A percentile compares a stretch with the other conserved stretches of the same genome.
phyloP scores from a whole-genome alignment of 805 yeast species.

The Candida sanyiensis region DNA sequence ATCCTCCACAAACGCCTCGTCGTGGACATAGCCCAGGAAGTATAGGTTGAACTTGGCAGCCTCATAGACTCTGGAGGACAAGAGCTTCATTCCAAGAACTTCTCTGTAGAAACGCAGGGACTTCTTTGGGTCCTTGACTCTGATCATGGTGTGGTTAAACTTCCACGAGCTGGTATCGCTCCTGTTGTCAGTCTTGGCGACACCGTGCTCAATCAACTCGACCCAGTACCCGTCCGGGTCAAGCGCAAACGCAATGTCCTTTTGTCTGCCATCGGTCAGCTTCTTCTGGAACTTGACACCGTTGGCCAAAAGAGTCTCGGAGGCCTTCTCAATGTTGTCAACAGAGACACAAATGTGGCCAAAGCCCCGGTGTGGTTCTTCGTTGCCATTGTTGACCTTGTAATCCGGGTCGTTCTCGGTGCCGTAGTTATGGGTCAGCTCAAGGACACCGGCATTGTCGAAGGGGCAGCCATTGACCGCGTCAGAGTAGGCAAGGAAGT shows the following conservation, averaged over 20 bases:
- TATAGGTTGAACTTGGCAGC: slow-evolving; percentile 79
- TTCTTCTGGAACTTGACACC: slow-evolving; percentile 79
- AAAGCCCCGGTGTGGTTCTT: slow-evolving; percentile 80
- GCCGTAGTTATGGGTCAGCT: slow-evolving; percentile 78
- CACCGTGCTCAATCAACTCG: slow-evolving; percentile 66
- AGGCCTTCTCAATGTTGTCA: slow-evolving; percentile 62
- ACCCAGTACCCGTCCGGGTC: slow-evolving; percentile 98
- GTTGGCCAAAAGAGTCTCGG: slow-evolving; percentile 48
- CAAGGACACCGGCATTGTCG: slow-evolving; percentile 58
- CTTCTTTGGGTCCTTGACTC: slow-evolving; percentile 77
- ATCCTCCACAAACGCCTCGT: slow-evolving; percentile 35
- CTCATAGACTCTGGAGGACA: slow-evolving; percentile 49
- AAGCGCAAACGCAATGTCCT: slow-evolving; percentile 86
- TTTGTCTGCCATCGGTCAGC: slow-evolving; percentile 85
- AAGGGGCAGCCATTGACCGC: slow-evolving; percentile 18
- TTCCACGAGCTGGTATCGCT: slow-evolving; percentile 31
- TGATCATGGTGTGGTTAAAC: slow-evolving; percentile 88
- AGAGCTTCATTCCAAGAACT: slow-evolving; percentile 74
- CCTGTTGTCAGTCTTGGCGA: slow-evolving; percentile 34
- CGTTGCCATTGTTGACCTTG: slow-evolving; percentile 74
- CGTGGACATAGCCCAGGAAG: slow-evolving; percentile 71
- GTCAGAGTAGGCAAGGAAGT: slow-evolving; percentile 48
- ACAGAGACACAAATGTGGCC: slow-evolving; percentile 92
- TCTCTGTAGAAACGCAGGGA: slow-evolving; percentile 76
- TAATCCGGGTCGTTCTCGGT: slow-evolving; percentile 52